Conservation (phyloP, 139 green algal genomes). For the Asterochloris sp. region DNA sequence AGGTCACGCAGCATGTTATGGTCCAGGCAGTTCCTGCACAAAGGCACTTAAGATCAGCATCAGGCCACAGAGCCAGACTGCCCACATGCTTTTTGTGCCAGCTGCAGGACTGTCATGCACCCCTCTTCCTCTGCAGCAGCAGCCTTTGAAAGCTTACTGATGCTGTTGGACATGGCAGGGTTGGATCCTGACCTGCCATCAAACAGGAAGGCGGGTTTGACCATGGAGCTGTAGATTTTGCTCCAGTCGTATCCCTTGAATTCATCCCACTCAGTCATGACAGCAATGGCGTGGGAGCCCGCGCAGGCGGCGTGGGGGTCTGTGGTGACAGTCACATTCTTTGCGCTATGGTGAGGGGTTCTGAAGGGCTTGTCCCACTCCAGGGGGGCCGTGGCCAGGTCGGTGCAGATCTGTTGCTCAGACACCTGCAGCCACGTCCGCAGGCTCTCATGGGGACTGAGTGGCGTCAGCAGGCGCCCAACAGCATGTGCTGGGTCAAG, state of each 20-base stretch:
- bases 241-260: constrained; percentile 87
- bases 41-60: no score
- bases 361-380: constrained; percentile 87
- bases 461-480: no score
- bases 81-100: no score
- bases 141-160: no score
- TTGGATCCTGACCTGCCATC: constrained; percentile 93
- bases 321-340: constrained; percentile 48
- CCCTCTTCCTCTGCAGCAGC: no score
- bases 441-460: no score
- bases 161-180: no score
- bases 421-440: constrained; percentile 24
- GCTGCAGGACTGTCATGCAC: no score
- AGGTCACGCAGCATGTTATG: constrained; percentile 87
- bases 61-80: no score
- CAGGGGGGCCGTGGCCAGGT: constrained; percentile 84
- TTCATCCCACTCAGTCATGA: constrained; percentile 99
- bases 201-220: constrained; percentile 99
- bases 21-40: constrained; percentile 82
- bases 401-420: constrained; percentile 74
- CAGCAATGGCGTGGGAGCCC: constrained; percentile 79
- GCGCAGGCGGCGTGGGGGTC: constrained; percentile 60
- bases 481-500: no score
- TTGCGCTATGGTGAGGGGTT: constrained; percentile 33
- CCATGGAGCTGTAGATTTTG: constrained; percentile 82